phyloP scores from a whole-genome alignment of 2,329 filamentous ascomycete species.

The Diaporthe amygdali region DNA sequence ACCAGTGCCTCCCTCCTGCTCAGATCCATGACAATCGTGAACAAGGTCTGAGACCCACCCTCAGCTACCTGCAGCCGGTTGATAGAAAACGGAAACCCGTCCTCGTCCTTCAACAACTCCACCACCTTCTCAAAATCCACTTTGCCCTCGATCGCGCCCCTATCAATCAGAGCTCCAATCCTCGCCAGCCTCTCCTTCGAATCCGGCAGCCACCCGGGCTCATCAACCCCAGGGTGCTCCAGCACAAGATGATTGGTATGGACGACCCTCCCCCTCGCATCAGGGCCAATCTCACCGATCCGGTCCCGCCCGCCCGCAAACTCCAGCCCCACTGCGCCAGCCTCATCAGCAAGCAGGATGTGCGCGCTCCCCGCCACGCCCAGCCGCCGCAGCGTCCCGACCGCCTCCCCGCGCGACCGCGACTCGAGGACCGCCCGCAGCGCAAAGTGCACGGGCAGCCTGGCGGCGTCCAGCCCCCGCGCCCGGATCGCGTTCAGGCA shows the following conservation, averaged over 20 bases:
- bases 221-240: slow-evolving; percentile 14
- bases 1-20: slow-evolving; percentile 6
- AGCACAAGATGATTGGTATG: slow-evolving; percentile 24
- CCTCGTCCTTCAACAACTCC: slow-evolving; percentile 21
- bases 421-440: slow-evolving; percentile 61
- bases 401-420: slow-evolving; percentile 31
- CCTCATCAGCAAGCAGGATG: slow-evolving; percentile 22
- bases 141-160: not conserved
- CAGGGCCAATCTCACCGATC: not conserved
- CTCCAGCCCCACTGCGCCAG: slow-evolving; percentile 17
- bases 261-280: not conserved
- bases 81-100: slow-evolving; percentile 18
- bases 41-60: slow-evolving; percentile 10
- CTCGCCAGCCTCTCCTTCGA: not conserved
- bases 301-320: slow-evolving; percentile 10
- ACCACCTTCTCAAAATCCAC: not conserved
- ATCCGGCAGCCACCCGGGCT: slow-evolving; percentile 18
- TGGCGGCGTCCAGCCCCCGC: slow-evolving; percentile 54
- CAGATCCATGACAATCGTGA: slow-evolving; percentile 25
- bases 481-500: slow-evolving; percentile 67
- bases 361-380: slow-evolving; percentile 24
- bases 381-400: not conserved
- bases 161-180: not conserved
- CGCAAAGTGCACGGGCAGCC: slow-evolving; percentile 66
- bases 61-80: not conserved